Evolutionary conservation across 805 yeast genomes (phyloP).

Genomic region (Blastobotrys mokoenaii): DNA sequence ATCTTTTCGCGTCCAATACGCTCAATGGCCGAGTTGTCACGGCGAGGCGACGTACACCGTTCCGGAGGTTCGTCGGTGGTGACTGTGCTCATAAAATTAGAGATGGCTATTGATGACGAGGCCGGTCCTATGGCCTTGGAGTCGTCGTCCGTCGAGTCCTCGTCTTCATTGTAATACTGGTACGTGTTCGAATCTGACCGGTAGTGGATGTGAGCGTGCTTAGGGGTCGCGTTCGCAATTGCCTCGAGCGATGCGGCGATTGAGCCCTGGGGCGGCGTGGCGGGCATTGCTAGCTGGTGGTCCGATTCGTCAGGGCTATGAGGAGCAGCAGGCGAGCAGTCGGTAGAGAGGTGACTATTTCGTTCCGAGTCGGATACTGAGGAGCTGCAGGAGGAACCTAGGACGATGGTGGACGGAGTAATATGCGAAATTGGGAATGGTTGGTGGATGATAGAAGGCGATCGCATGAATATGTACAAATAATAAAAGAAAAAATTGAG

Average conservation of each 20-base stretch:
- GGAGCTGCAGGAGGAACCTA: slow-evolving; percentile 12
- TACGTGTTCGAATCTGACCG: background rate
- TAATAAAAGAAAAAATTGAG: too few relatives aligned
- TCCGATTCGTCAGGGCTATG: background rate
- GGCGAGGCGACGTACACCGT: slow-evolving; percentile 21
- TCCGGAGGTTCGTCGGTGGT: slow-evolving; percentile 16
- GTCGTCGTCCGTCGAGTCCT: background rate
- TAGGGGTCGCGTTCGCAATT: background rate
- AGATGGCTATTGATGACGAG: too few relatives aligned
- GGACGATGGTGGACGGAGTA: slow-evolving; percentile 17
- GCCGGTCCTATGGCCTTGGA: too few relatives aligned
- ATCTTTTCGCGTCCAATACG: slow-evolving; percentile 22
- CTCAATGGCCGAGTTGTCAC: slow-evolving; percentile 21
- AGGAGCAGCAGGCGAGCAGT: background rate
- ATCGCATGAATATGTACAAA: background rate
- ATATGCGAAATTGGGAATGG: slow-evolving; percentile 17
- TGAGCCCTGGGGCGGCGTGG: background rate
- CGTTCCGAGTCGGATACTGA: background rate
- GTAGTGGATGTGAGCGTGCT: background rate
- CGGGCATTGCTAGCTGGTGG: background rate
- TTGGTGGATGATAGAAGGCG: slow-evolving; percentile 11
- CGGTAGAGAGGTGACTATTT: background rate
- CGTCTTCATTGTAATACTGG: background rate
- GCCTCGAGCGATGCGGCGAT: background rate
- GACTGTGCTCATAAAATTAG: background rate